Base-by-base conservation (phyloP, 2,329 filamentous ascomycete genomes). In the Epichloe baconii region DNA sequence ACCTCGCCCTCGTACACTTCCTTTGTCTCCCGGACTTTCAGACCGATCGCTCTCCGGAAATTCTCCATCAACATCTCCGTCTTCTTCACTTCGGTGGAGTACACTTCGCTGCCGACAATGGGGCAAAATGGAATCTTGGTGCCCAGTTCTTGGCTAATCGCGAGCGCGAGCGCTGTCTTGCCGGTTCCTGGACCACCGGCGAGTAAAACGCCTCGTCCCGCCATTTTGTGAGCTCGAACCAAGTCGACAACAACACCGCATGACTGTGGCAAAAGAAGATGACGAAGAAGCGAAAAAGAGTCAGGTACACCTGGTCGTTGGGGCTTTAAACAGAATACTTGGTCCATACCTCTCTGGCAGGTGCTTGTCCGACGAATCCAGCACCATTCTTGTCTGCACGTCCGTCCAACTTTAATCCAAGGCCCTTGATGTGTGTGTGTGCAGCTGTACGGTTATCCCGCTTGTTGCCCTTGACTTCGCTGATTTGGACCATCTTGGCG, bases 1-100 rank as follows among this genome's bases (percentile, higher is more conserved):
- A 98, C 93, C 71, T 98, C 93, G 65, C 93, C 93, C 72, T 98
- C 93, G 71, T 97, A 98, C 53, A 98, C 91, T 71, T 98, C 93
- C 71, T 98, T 98, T 49, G 91, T 96, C 76, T 98, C 93, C 63
- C 93, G 88, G 58, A 98, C 93, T 65, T 95, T 90, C 59, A 98
- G 78, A 36, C 91, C 93, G 68, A 98, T 98, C 53, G 93, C 93
- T 65, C 93, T 79, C 66, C 93, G 81, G 70, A 98, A 98, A 74
- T 97, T 97, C 77, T 98, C 93, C 93, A 97, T 97, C 66, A 98
- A 74, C 58, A 95, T 86, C 70, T 98, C 93, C 47, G 93, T 98
- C 81, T 98, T 98, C 81, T 98, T 98, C 57, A 98, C 90, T 71
- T 98, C 93, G 44, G 91, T 85, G 59, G 88, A 95, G 73, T 96